Percentiles rank a stretch among this genome's conserved stretches.
These are phyloP conservation scores for Euphorbia celastroides DNA, from an alignment of 441 rosid genomes.

Conservation along the genomic window DNA sequence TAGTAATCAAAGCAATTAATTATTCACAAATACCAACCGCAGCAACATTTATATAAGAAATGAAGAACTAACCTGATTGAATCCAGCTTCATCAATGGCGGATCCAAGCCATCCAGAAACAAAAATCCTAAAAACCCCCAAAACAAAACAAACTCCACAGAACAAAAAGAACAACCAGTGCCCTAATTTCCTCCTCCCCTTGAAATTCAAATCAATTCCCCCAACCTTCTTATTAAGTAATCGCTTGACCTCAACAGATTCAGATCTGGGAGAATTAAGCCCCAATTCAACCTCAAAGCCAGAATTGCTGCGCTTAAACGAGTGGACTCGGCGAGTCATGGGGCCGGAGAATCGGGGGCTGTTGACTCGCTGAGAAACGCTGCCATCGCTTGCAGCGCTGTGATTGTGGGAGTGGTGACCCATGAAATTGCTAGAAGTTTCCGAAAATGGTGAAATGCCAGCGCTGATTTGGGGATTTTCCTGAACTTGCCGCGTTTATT, in stretches of 20 bases:
- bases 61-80: constrained; percentile 39
- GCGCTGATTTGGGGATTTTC: constrained; percentile 22
- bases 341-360: constrained; percentile 90
- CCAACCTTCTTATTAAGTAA: constrained; percentile 39
- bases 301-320: constrained; percentile 56
- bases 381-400: constrained; percentile 35
- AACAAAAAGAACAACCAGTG: constrained; percentile 76
- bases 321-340: constrained; percentile 84
- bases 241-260: constrained; percentile 33
- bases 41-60: neutral
- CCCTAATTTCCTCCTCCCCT: constrained; percentile 66
- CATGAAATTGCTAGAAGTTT: constrained; percentile 23
- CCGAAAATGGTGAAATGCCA: neutral
- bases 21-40: neutral
- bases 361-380: constrained; percentile 60
- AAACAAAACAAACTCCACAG: constrained; percentile 74
- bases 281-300: constrained; percentile 68
- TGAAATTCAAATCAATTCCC: constrained; percentile 47
- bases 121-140: constrained; percentile 82
- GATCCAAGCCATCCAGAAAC: constrained; percentile 88
- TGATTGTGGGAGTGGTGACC: constrained; percentile 41
- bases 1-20: neutral
- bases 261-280: constrained; percentile 75
- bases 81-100: constrained; percentile 51
- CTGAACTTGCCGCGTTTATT: neutral